Base-by-base conservation (phyloP, 129 eudicot species). In the Centaurea solstitialis region DNA sequence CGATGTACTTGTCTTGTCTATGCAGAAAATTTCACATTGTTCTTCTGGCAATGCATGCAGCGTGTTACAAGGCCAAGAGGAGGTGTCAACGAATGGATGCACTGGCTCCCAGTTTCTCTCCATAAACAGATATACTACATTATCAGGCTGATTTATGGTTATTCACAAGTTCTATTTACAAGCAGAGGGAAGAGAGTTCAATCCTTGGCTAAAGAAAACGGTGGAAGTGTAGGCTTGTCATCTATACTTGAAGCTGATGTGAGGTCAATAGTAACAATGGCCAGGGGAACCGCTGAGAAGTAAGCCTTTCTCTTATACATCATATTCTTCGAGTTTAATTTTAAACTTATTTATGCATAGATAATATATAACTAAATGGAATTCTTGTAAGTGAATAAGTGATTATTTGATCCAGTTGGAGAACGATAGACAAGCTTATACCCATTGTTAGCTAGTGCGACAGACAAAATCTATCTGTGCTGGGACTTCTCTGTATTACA, bases 41-140 rank as follows among this genome's bases (percentile, higher is more conserved):
- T 50, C 28, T 85, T 80, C 68, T 80, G 74, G 65, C 40, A 23
- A 30, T 70, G 59, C 76, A 64, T 86, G 90, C 88, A 94, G 99
- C 93, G 97, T 59, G 97, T 94, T 72, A 92, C 93, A 35, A 92
- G 99, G 75, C 99, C 99, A 72, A 89, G 88, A 57, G 99, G 99
- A 83, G 99, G 99, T 77, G 81, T 94, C 70, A 92, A 94, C 85
- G 99, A 94, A 41, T 94, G 88, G 87, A 83, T 94, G 70, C 96
- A 87, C 70, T 94, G 99, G 97, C 96, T 94, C 71, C 98, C 99
- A 21, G 94, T 94, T 82, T 92, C 93, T 86, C 28, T 94, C 38
- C 99, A 94, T 86, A 89, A 94, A 82, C 89, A 88, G 84, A 40
- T 92, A 75, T 87, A 92, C 81, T 89, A 84, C 84, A 83, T 94